Base-by-base conservation (phyloP, 169 alveolate genomes). In the Plasmodium berghei region DNA sequence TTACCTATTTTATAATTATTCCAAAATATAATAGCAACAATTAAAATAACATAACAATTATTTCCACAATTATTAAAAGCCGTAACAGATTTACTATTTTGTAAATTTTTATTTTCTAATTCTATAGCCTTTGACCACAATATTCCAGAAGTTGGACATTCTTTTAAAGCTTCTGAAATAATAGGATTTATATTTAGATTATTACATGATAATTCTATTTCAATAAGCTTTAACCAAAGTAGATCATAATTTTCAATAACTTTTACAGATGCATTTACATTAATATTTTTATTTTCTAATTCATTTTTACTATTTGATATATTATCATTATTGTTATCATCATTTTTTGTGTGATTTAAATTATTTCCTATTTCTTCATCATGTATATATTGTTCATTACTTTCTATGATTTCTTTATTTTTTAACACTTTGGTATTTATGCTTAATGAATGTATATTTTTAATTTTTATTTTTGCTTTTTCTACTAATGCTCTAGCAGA, bases 131-230 rank as follows among this genome's bases (percentile, higher is more conserved):
- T 95, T 12, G 99, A 97, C 99, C 99, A 96, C 22, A 98, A 90
- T 45, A 94, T 93, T n/a, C 99, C 99, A 9, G 99, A 95, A 55
- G 94, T 92, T 8, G 99, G 99, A 92, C 98, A 97, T 93, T 97
- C 99, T 91, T 98, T 97, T 16, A 98, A 85, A 1, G 99, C 99
- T 77, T 96, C 95, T 9, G 99, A 94, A 42, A 97, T 94, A 63
- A 97, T 87, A 89, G 96, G 96, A 72, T 95, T 94, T 12, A 99
- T 97, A 58, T 96, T 96, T 56, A 96, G 94, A 49, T 80, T 88
- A 92, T 97, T 96, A 63, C 98, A 98, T n/a, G 96, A 93, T 87
- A 95, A 96, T 94, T 98, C 99, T 5, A 98, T 95, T 72, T 95
- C 94, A 10, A 98, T 97, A 28, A 98, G 96, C 67, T 93, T 96